Conservation (phyloP, 345 rosid genomes). For the Camelina neglecta region DNA sequence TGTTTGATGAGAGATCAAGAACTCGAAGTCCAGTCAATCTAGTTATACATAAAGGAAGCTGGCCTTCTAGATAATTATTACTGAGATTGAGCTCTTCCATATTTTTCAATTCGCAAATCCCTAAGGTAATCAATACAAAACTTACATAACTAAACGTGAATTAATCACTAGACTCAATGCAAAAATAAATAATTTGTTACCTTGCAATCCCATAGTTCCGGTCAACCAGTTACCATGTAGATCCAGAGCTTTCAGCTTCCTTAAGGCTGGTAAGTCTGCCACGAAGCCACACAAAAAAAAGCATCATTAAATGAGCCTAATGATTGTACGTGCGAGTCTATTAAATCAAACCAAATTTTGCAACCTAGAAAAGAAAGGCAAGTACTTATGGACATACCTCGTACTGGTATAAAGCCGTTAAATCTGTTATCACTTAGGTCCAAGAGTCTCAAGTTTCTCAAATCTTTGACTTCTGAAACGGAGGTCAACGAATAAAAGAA, state of each 20-base stretch:
- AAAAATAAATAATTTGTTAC: background rate
- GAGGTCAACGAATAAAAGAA: background rate
- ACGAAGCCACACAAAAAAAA: background rate
- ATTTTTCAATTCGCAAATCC: background rate
- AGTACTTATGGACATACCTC: background rate
- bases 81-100: background rate
- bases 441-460: slow-evolving; percentile 12
- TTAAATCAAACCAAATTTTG: no score
- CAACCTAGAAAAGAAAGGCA: background rate
- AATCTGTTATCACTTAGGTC: slow-evolving; percentile 9
- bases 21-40: slow-evolving; percentile 2
- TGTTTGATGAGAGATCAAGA: slow-evolving; percentile 37
- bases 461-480: background rate
- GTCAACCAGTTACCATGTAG: background rate
- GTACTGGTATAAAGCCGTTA: background rate
- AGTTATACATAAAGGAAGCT: slow-evolving; percentile 16
- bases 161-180: no score
- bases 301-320: no score
- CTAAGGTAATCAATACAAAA: background rate
- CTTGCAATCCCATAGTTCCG: background rate
- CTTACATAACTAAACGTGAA: no score
- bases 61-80: background rate
- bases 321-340: no score
- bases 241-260: background rate
- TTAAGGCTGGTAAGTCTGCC: background rate